phyloP scores from a whole-genome alignment of 306 rosid species.

The Cucurbita pepo region DNA sequence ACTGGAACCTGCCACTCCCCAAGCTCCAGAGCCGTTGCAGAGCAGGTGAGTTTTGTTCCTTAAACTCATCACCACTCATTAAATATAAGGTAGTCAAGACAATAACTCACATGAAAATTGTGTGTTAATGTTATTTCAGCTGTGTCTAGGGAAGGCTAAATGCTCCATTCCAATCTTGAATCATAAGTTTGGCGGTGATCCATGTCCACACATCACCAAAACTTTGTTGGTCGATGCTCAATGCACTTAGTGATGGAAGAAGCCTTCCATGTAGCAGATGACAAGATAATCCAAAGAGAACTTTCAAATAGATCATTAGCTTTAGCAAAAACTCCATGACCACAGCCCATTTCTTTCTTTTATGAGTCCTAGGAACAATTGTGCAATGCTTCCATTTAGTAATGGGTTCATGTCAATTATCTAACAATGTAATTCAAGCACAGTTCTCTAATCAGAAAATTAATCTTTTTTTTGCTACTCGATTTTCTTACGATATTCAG shows the following conservation, averaged over 20 bases:
- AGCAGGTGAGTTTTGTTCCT: conserved; percentile 15
- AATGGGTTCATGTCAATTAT: too few species aligned
- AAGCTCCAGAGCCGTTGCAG: conserved; percentile 12
- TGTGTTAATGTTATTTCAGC: conserved; percentile 12
- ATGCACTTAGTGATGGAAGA: conserved; percentile 15
- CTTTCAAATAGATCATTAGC: background rate
- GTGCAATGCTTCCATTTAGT: too few species aligned
- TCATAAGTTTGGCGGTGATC: conserved; percentile 20
- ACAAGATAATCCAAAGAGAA: background rate
- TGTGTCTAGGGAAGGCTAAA: conserved; percentile 24
- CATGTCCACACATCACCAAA: conserved; percentile 22
- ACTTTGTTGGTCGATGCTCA: conserved; percentile 29
- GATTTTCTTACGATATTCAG: too few species aligned
- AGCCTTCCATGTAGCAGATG: background rate
- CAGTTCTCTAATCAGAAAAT: too few species aligned
- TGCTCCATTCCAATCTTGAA: conserved; percentile 21
- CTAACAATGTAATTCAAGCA: too few species aligned
- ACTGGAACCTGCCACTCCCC: conserved; percentile 25
- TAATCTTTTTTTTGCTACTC: too few species aligned
- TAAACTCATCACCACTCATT: background rate
- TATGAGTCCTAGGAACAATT: too few species aligned
- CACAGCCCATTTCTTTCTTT: background rate
- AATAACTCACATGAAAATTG: background rate
- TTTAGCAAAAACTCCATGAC: background rate
- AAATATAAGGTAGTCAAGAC: background rate